These are phyloP conservation scores for Coemansia sp. DNA, from an alignment of 192 early-diverging fungal species.

Conservation along the genomic window DNA sequence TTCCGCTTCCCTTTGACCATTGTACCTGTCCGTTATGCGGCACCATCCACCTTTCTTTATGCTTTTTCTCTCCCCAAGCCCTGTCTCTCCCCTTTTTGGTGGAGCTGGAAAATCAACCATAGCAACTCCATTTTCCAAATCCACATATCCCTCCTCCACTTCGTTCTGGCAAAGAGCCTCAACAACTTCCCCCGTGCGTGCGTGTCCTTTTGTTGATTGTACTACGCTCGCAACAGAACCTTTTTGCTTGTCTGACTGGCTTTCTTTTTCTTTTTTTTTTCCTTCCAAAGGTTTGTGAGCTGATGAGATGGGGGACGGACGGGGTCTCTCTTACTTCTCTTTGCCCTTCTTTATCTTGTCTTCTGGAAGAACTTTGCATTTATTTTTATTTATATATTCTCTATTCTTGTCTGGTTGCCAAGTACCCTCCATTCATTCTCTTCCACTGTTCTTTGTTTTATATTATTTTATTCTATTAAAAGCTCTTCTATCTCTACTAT, in stretches of 20 bases:
- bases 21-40: background rate
- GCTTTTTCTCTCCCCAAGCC: too few relatives aligned
- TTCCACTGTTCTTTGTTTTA: background rate
- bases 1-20: background rate
- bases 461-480: background rate
- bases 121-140: background rate
- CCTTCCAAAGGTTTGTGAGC: too few relatives aligned
- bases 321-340: too few relatives aligned
- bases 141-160: background rate
- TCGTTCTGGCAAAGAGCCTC: background rate
- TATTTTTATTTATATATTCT: too few relatives aligned
- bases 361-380: too few relatives aligned
- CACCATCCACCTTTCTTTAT: background rate
- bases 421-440: background rate
- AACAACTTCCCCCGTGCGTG: too few relatives aligned
- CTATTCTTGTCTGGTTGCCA: too few relatives aligned
- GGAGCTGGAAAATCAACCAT: slow-evolving; percentile 2
- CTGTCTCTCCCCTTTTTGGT: background rate
- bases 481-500: background rate
- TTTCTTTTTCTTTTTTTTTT: too few relatives aligned
- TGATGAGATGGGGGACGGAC: too few relatives aligned
- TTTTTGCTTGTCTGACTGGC: background rate
- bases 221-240: background rate
- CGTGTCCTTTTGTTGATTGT: background rate
- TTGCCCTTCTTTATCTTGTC: too few relatives aligned